phyloP scores from a whole-genome alignment of 169 alveolate species.

The Plasmodium inui region DNA sequence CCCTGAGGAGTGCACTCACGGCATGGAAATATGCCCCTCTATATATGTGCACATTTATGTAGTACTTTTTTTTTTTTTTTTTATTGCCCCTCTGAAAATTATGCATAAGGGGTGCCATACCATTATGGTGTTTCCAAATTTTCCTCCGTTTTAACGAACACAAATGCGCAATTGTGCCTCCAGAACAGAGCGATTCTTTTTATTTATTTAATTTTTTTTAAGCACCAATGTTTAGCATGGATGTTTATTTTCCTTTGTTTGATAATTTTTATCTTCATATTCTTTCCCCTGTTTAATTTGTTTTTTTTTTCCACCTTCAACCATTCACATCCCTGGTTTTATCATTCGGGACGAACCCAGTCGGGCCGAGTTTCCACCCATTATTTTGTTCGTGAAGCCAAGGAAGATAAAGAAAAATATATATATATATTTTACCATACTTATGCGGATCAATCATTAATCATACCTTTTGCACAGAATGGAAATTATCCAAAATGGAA shows the following conservation, averaged over 20 bases:
- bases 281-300: background rate
- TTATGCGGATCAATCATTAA: background rate
- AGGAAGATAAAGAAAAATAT: background rate
- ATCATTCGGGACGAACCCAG: background rate
- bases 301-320: background rate
- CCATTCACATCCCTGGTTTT: background rate
- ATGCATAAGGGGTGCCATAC: conserved; percentile 14
- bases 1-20: background rate
- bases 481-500: background rate
- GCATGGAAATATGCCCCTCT: background rate
- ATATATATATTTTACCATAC: background rate
- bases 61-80: background rate
- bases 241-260: background rate
- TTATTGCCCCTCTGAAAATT: background rate
- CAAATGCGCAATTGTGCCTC: background rate
- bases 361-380: background rate
- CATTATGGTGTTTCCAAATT: background rate
- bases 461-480: background rate
- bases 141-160: background rate
- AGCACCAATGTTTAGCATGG: background rate
- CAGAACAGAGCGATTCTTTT: background rate
- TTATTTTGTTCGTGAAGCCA: background rate
- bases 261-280: background rate
- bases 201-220: background rate
- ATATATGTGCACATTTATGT: background rate